Percentiles rank a stretch among this genome's conserved stretches.
phyloP scores from a whole-genome alignment of 345 rosid genomes.

The Boechera divaricarpa region DNA sequence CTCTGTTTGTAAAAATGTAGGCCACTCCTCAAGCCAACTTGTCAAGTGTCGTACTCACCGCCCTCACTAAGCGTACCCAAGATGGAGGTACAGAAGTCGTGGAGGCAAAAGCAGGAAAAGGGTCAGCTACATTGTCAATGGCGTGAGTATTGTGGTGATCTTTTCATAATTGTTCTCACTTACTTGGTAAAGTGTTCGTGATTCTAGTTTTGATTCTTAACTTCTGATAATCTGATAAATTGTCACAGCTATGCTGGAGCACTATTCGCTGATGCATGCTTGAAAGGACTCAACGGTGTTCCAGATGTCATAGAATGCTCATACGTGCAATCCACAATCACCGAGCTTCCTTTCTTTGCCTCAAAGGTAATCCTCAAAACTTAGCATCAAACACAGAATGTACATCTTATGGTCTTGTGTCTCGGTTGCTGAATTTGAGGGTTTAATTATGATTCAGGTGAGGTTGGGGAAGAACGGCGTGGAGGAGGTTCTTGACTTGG shows the following conservation, averaged over 20 bases:
- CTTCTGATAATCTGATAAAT: not conserved
- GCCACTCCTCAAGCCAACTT: conserved; percentile 78
- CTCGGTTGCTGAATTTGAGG: not conserved
- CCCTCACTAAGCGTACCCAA: conserved; percentile 88
- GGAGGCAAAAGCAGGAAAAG: conserved; percentile 95
- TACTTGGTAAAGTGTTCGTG: not conserved
- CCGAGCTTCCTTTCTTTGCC: conserved; percentile 89
- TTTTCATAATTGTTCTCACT: not conserved
- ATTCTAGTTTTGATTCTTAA: not conserved
- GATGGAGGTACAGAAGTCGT: conserved; percentile 94
- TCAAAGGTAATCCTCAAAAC: conserved; percentile 64
- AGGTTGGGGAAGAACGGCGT: conserved; percentile 73
- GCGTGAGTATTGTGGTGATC: conserved; percentile 59
- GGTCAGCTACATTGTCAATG: conserved; percentile 90
- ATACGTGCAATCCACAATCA: conserved; percentile 69
- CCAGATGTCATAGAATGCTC: conserved; percentile 79
- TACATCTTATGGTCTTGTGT: not conserved
- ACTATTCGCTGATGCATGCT: conserved; percentile 85
- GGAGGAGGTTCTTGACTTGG: conserved; percentile 64
- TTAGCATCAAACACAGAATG: not conserved
- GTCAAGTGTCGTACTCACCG: conserved; percentile 58
- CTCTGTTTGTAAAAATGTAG: conserved; percentile 45
- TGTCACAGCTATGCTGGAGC: conserved; percentile 85
- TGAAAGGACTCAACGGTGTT: conserved; percentile 85
- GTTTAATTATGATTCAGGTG: conserved; percentile 52